phyloP scores from a whole-genome alignment of 257 asterid species.

The Pogostemon cablin region DNA sequence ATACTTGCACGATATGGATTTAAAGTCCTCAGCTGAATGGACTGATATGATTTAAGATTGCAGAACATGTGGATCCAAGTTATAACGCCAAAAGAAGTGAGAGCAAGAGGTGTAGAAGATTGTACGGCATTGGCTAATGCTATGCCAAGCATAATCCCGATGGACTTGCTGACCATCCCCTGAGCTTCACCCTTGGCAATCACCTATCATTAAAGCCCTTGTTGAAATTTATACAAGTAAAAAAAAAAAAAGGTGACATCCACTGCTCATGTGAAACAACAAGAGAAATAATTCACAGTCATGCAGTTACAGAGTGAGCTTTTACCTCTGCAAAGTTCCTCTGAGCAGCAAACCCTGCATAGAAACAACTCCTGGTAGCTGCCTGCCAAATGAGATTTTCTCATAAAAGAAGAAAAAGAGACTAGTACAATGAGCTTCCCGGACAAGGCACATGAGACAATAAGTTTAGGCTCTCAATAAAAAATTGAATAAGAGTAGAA shows the following conservation, averaged over 20 bases:
- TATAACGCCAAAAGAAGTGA: conserved; percentile 78
- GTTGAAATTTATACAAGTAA: conserved; percentile 28
- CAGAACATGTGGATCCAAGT: conserved; percentile 98
- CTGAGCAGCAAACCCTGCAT: conserved; percentile 99
- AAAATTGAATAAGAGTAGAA: not conserved
- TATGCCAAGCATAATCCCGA: conserved; percentile 93
- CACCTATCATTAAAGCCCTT: conserved; percentile 56
- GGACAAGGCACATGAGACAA: conserved; percentile 15
- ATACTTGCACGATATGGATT: conserved; percentile 98
- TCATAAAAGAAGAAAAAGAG: conserved; percentile 29
- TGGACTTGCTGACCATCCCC: conserved; percentile 99
- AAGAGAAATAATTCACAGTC: not conserved
- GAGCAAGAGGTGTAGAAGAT: conserved; percentile 87
- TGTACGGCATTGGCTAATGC: conserved; percentile 74
- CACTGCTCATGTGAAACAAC: conserved; percentile 23
- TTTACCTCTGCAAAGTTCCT: conserved; percentile 96
- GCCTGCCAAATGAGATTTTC: conserved; percentile 59
- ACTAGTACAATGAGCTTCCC: not conserved
- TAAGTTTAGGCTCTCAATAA: conserved; percentile 23
- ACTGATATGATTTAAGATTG: conserved; percentile 94
- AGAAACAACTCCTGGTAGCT: conserved; percentile 95
- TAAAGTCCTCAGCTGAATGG: conserved; percentile 95
- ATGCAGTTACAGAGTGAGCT: conserved; percentile 6
- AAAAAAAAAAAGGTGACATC: conserved; percentile 20
- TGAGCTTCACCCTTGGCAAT: conserved; percentile 99